Evolutionary conservation across 2,329 filamentous ascomycete genomes (phyloP).

Genomic region (Myriosclerotinia curreyana): DNA sequence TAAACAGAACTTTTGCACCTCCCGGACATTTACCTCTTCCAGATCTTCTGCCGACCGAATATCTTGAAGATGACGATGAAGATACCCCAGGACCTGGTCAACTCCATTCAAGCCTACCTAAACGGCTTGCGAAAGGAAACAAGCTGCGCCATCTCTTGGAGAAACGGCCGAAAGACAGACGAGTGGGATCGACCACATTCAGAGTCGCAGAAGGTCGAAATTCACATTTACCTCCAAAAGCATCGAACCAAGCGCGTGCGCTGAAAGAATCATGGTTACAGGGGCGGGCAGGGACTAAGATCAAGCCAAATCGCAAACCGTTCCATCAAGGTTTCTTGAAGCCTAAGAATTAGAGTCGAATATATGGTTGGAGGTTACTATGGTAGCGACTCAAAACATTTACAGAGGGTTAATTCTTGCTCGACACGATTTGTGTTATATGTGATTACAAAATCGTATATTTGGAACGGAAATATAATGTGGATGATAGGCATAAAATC

Average conservation of each 20-base stretch:
- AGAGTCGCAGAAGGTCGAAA: slow-evolving; percentile 30
- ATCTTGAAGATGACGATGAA: slow-evolving; percentile 33
- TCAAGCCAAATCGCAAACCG: slow-evolving; percentile 29
- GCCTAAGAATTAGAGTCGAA: slow-evolving; percentile 25
- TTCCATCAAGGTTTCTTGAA: slow-evolving; percentile 33
- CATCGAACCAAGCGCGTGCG: slow-evolving; percentile 28
- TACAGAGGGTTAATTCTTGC: background rate
- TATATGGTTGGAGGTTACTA: background rate
- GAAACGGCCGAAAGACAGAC: slow-evolving; percentile 35
- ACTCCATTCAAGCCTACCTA: background rate
- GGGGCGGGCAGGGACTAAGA: slow-evolving; percentile 29
- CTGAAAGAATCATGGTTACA: slow-evolving; percentile 37
- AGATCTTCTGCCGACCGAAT: slow-evolving; percentile 36
- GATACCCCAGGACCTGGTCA: slow-evolving; percentile 15
- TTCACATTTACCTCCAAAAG: slow-evolving; percentile 35
- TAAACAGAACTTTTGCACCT: slow-evolving; percentile 7
- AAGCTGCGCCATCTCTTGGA: slow-evolving; percentile 33
- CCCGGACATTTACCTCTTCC: slow-evolving; percentile 27
- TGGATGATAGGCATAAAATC: background rate
- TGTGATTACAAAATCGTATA: background rate
- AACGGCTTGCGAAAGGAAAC: slow-evolving; percentile 32
- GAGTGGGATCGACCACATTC: slow-evolving; percentile 36
- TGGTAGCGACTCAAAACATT: background rate
- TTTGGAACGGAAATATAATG: background rate
- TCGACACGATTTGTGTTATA: background rate